Conservation (phyloP, 768 basidiomycete species). For the Lactarius trivialis region DNA sequence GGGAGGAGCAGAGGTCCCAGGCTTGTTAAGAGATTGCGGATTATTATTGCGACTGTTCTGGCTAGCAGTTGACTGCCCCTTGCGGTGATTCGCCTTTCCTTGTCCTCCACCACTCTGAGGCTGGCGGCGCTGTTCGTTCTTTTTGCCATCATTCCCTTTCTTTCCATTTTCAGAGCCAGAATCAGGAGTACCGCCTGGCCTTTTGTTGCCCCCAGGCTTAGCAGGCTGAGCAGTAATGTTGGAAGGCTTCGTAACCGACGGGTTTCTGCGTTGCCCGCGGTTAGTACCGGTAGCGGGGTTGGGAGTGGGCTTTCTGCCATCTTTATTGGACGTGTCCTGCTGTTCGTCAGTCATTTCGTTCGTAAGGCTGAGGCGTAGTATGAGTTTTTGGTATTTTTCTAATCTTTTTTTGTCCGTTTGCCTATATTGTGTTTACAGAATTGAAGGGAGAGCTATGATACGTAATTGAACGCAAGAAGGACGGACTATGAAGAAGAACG, state of each 20-base stretch:
- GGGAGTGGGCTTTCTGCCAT: slow-evolving; percentile 61
- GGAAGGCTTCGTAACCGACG: slow-evolving; percentile 41
- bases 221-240: slow-evolving; percentile 36
- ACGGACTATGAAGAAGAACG: slow-evolving; percentile 17
- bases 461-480: slow-evolving; percentile 1
- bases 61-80: slow-evolving; percentile 42
- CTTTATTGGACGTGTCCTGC: slow-evolving; percentile 50
- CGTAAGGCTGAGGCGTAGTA: slow-evolving; percentile 46
- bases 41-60: slow-evolving; percentile 49
- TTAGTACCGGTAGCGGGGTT: slow-evolving; percentile 34
- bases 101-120: slow-evolving; percentile 30
- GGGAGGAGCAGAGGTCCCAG: slow-evolving; percentile 42
- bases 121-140: slow-evolving; percentile 45
- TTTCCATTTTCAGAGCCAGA: slow-evolving; percentile 70
- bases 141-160: slow-evolving; percentile 48
- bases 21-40: slow-evolving; percentile 23
- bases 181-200: slow-evolving; percentile 40
- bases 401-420: slow-evolving; percentile 30
- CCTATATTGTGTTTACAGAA: slow-evolving; percentile 20
- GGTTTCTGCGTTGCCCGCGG: slow-evolving; percentile 54
- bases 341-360: slow-evolving; percentile 82
- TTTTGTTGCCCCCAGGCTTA: slow-evolving; percentile 56
- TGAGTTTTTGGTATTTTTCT: slow-evolving; percentile 37
- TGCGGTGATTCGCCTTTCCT: slow-evolving; percentile 27
- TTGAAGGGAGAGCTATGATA: slow-evolving; percentile 13